A percentile compares a stretch with the other conserved stretches of the same genome.
Evolutionary conservation across 164 flowering plant species (phyloP).

Genomic region (Aristolochia californica): DNA sequence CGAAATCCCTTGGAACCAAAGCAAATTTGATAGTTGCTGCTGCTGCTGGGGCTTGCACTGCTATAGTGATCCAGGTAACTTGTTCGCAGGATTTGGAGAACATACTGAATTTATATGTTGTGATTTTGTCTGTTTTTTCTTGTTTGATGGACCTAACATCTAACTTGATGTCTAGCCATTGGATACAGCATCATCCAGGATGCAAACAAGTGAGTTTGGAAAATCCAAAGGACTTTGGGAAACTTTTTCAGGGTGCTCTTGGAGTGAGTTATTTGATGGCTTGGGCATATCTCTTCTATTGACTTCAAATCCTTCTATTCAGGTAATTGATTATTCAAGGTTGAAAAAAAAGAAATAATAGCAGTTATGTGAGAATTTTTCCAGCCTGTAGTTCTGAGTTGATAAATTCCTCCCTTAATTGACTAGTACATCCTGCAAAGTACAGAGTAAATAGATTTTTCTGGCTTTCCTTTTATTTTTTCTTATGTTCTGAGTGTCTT

Average conservation of each 20-base stretch:
- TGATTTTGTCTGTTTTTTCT: not conserved
- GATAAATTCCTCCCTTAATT: not conserved
- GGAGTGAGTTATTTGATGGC: slow-evolving; percentile 74
- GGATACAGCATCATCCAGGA: slow-evolving; percentile 80
- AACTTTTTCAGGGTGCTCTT: slow-evolving; percentile 59
- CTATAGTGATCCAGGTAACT: slow-evolving; percentile 42
- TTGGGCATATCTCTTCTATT: slow-evolving; percentile 82
- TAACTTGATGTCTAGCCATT: slow-evolving; percentile 43
- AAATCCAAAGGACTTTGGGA: slow-evolving; percentile 81
- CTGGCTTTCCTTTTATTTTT: no score
- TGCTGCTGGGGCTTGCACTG: slow-evolving; percentile 67
- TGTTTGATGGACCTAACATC: not conserved
- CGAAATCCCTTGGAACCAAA: slow-evolving; percentile 48
- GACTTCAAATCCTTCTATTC: slow-evolving; percentile 82
- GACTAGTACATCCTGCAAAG: no score
- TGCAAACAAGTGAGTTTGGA: slow-evolving; percentile 93
- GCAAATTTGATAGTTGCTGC: slow-evolving; percentile 66
- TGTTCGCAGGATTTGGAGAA: no score
- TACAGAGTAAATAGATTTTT: no score
- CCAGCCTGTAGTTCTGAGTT: not conserved
- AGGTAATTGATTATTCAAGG: slow-evolving; percentile 31
- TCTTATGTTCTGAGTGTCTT: no score
- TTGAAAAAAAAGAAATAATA: not conserved
- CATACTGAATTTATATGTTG: no score
- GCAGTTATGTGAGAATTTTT: not conserved